These are phyloP conservation scores for Dendrobium officinale DNA, from an alignment of 106 monocot genomes.

Conservation along the genomic window DNA sequence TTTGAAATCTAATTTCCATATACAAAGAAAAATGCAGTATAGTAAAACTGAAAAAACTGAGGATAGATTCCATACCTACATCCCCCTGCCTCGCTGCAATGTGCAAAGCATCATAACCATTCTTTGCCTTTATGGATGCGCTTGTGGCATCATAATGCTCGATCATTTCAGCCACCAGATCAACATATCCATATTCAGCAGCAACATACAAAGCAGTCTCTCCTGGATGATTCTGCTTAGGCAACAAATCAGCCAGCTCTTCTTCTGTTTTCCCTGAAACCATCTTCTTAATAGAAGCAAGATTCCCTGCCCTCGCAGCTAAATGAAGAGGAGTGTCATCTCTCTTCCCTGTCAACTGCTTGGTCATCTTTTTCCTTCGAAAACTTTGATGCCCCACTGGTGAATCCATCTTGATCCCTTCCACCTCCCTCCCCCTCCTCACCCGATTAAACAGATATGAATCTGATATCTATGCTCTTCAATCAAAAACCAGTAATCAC, in stretches of 20 bases:
- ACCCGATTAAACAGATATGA: not conserved
- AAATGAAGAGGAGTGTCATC: conserved; percentile 78
- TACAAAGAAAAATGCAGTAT: not conserved
- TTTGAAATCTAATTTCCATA: not conserved
- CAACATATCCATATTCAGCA: conserved; percentile 69
- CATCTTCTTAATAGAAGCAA: conserved; percentile 32
- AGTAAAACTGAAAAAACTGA: not conserved
- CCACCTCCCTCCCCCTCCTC: not conserved
- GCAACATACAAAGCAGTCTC: conserved; percentile 88
- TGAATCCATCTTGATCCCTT: conserved; percentile 34
- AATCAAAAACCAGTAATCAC: not conserved
- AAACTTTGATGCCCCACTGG: conserved; percentile 31
- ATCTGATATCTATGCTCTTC: not conserved
- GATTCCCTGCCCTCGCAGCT: conserved; percentile 63
- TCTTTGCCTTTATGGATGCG: conserved; percentile 75
- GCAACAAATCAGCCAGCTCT: conserved; percentile 46
- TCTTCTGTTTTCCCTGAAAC: conserved; percentile 24
- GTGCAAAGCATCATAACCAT: conserved; percentile 92
- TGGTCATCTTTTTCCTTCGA: conserved; percentile 79
- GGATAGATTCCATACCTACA: conserved; percentile 44
- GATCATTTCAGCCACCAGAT: conserved; percentile 69
- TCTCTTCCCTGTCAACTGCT: conserved; percentile 77
- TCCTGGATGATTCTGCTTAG: conserved; percentile 78
- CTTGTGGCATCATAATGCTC: conserved; percentile 40
- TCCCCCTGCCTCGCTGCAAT: conserved; percentile 92